Base-by-base conservation (phyloP, 257 asterid species). In the Solanum lycopersicoides region DNA sequence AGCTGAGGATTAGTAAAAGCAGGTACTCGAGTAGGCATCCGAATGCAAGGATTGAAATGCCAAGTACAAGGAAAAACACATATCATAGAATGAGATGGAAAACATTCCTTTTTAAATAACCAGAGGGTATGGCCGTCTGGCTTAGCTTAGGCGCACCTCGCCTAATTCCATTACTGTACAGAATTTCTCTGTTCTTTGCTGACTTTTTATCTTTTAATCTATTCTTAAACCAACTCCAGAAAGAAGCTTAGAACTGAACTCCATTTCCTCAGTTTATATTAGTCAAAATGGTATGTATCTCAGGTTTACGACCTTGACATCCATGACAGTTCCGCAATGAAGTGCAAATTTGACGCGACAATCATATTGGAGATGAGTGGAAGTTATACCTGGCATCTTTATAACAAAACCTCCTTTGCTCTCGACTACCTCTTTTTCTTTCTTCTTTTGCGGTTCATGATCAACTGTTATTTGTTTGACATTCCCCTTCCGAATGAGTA, bases 351-450 rank as follows among this genome's bases (percentile, higher is more conserved):
- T 10, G 45, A 76, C 3, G 12, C 34, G n/a, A 13, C 21, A 3
- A 76, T 42, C 83, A 41, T 12, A 44, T 60, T 35, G 6, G 66
- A 28, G 20, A 45, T 44, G 53, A 45, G 84, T 79, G 65, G 3
- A 2, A 79, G 63, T 15, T 28, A 44, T 83, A 92, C 92, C 93
- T 80, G 86, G 91, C 74, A 53, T 88, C 72, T 87, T 53, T 18
- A 89, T 87, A 15, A 90, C 91, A 21, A 91, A 92, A 7, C 96
- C 94, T 16, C 96, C 93, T 91, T 87, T 92, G 35, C 92, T 87
- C 91, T 93, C 93, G 9, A 89, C 92, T 71, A 86, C 41, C 28
- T 89, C 79, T 83, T 9, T 91, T 83, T 92, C 96, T 79, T 84
- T 88, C 86, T 87, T 92, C 85, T 84, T 90, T 72, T 86, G 35